A percentile compares a stretch with the other conserved stretches of the same genome.
Conservation (phyloP, 345 rosid species). For the Eucalyptus viminalis region DNA sequence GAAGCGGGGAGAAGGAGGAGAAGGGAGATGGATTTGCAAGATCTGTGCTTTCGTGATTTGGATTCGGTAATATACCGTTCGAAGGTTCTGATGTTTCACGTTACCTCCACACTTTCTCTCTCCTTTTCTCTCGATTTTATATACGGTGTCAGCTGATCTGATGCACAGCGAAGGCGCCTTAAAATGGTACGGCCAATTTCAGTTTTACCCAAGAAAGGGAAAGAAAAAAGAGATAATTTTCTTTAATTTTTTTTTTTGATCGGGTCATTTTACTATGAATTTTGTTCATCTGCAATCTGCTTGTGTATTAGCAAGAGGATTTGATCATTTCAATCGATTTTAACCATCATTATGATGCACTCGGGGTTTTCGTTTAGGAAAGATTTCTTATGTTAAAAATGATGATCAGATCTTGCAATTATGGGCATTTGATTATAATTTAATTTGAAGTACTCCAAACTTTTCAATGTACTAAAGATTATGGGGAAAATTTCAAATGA, state of each 20-base stretch:
- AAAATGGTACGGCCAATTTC: background rate
- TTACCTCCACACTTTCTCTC: background rate
- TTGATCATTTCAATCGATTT: background rate
- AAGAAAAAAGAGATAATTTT: background rate
- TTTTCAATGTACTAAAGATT: background rate
- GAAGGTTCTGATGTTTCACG: background rate
- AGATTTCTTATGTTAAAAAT: no score
- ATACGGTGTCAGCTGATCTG: background rate
- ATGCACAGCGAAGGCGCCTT: background rate
- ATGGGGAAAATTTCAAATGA: rapidly evolving
- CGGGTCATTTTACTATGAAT: background rate
- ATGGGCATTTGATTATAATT: background rate
- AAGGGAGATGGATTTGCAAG: background rate
- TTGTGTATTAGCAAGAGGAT: background rate
- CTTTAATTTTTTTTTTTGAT: background rate
- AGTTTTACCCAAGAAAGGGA: background rate
- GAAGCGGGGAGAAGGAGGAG: background rate
- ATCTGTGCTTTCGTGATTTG: background rate
- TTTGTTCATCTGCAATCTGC: background rate
- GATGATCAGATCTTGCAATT: rapidly evolving
- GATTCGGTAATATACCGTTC: background rate
- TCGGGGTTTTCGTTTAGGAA: rapidly evolving
- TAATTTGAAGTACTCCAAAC: background rate
- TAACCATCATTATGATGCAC: background rate
- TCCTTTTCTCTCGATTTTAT: background rate